Evolutionary conservation across 2,329 filamentous ascomycete genomes (phyloP).

Genomic region (Sphaerulina vaccinii): DNA sequence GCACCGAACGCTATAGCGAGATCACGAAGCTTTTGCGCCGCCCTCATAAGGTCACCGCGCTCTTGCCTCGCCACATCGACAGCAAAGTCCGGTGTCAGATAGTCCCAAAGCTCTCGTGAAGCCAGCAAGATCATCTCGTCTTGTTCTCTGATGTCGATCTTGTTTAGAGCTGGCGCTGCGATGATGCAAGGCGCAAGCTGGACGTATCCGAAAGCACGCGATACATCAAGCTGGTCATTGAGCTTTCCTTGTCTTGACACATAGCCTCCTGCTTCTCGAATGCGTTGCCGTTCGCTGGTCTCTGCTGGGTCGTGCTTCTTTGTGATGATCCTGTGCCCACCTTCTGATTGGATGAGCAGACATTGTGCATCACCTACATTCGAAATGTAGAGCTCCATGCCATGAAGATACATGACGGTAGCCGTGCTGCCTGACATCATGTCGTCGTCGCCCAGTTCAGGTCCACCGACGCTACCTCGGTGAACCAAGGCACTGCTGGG

Average conservation of each 20-base stretch:
- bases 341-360: constrained; percentile 89
- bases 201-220: constrained; percentile 90
- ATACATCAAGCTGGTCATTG: constrained; percentile 88
- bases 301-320: constrained; percentile 92
- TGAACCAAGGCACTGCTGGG: constrained; percentile 54
- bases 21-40: constrained; percentile 90
- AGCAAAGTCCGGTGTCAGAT: constrained; percentile 81
- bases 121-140: constrained; percentile 93
- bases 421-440: constrained; percentile 87
- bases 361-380: constrained; percentile 96
- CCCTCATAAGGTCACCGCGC: constrained; percentile 86
- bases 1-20: constrained; percentile 94
- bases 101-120: constrained; percentile 93
- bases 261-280: constrained; percentile 91
- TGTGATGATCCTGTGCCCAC: constrained; percentile 78
- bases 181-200: constrained; percentile 90
- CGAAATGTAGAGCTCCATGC: constrained; percentile 87
- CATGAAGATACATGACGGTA: constrained; percentile 84
- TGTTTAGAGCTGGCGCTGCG: constrained; percentile 79
- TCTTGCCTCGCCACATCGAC: constrained; percentile 89
- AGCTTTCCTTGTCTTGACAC: constrained; percentile 92
- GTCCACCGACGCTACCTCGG: constrained; percentile 68
- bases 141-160: constrained; percentile 75
- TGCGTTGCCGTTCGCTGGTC: constrained; percentile 76
- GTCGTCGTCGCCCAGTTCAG: constrained; percentile 84